phyloP scores from a whole-genome alignment of 148 eudicot species.

The Diospyros lotus region DNA sequence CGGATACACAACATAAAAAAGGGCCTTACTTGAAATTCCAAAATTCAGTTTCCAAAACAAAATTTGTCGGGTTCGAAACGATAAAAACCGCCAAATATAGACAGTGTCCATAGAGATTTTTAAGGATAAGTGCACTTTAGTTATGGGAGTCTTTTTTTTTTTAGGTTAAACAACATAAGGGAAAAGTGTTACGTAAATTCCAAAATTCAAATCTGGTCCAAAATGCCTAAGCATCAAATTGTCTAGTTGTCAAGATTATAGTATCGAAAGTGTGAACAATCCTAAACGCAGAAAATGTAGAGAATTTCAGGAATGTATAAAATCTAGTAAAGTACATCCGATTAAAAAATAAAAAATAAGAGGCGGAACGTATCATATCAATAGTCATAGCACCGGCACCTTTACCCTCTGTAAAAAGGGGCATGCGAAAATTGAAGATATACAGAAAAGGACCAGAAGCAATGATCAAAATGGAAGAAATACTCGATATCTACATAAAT shows the following conservation, averaged over 20 bases:
- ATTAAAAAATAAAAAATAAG: no score
- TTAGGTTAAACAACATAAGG: neutral
- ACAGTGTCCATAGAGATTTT: neutral
- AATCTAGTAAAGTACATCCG: no score
- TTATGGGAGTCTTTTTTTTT: neutral
- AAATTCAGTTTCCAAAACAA: neutral
- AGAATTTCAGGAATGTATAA: neutral
- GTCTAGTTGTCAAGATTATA: neutral
- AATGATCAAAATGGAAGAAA: no score
- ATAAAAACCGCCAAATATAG: neutral
- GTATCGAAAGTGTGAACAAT: neutral
- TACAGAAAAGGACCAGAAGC: no score
- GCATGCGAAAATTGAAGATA: no score
- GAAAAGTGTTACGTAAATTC: neutral
- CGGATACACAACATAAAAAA: no score
- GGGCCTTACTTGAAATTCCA: neutral
- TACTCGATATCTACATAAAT: no score
- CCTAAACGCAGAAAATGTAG: no score
- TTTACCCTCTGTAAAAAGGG: no score
- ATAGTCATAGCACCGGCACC: no score
- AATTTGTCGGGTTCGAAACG: neutral
- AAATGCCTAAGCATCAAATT: neutral
- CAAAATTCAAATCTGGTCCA: neutral
- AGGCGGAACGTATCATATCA: no score
- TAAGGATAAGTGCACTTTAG: neutral